Evolutionary conservation across 208 protist genomes (phyloP).

Genomic region (Acanthamoeba sp.): DNA sequence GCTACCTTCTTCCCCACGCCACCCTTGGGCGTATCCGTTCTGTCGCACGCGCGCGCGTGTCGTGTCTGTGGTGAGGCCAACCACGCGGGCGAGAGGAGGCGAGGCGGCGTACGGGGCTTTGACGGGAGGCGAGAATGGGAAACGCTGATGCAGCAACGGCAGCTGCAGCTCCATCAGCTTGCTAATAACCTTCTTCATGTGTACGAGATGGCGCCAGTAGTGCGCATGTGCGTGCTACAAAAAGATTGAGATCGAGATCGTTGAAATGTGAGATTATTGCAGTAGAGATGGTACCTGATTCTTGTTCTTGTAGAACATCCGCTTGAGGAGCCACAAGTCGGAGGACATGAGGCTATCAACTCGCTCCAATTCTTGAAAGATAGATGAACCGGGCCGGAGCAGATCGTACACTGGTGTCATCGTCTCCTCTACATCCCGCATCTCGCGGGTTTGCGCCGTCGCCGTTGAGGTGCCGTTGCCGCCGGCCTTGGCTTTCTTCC

Average conservation of each 20-base stretch:
- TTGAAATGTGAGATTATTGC: neutral
- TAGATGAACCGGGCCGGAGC: neutral
- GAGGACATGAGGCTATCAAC: neutral
- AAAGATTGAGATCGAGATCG: neutral
- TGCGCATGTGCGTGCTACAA: constrained; percentile 22
- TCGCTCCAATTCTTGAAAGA: neutral
- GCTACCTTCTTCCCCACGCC: neutral
- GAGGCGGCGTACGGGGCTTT: neutral
- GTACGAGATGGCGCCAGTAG: constrained; percentile 19
- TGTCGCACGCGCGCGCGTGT: neutral
- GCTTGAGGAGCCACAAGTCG: constrained; percentile 37
- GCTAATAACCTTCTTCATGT: neutral
- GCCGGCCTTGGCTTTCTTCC: neutral
- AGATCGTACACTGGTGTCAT: neutral
- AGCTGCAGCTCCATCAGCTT: neutral
- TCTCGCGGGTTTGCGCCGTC: neutral
- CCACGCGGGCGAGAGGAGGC: no score
- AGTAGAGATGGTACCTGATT: neutral
- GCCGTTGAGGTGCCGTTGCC: no score
- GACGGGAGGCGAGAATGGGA: neutral
- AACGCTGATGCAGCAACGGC: neutral
- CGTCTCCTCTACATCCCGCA: neutral
- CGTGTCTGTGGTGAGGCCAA: neutral
- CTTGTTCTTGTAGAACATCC: constrained; percentile 57
- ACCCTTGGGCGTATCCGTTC: constrained; percentile 6